Percentiles rank a stretch among this genome's conserved stretches.
Evolutionary conservation across 2,329 filamentous ascomycete species (phyloP).

Genomic region (Corinectria fuckeliana): DNA sequence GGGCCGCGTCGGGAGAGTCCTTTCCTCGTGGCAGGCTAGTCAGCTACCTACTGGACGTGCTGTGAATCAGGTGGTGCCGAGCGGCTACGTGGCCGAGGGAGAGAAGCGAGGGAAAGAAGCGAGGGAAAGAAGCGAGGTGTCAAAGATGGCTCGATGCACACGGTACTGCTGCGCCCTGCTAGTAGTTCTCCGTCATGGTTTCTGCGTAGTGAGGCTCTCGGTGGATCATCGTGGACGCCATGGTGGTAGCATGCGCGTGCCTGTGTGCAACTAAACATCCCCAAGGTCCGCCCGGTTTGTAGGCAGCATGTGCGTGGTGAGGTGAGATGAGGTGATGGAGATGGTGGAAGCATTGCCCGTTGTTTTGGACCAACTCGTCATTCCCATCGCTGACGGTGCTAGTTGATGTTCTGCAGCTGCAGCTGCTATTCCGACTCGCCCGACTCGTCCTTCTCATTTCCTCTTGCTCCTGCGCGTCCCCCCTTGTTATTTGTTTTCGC

Average conservation of each 20-base stretch:
- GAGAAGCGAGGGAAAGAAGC: too few relatives aligned
- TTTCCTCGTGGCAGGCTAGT: too few relatives aligned
- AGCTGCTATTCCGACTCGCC: background rate
- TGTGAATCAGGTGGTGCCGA: constrained; percentile 7
- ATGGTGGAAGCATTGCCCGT: background rate
- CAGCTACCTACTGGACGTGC: too few relatives aligned
- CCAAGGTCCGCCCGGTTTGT: background rate
- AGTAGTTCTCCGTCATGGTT: background rate
- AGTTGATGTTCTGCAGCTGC: background rate
- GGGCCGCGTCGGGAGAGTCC: constrained; percentile 8
- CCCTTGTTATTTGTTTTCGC: too few relatives aligned
- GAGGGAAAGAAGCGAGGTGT: too few relatives aligned
- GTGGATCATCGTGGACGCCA: background rate
- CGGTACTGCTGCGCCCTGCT: background rate
- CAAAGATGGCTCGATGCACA: too few relatives aligned
- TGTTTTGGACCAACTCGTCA: background rate
- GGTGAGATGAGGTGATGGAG: background rate
- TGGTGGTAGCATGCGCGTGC: too few relatives aligned
- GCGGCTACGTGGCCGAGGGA: too few relatives aligned
- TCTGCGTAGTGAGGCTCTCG: background rate
- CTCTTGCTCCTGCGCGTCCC: too few relatives aligned
- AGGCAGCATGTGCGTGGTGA: background rate
- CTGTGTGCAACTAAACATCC: background rate
- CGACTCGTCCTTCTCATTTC: background rate
- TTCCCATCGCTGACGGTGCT: background rate